phyloP scores from a whole-genome alignment of 2,329 filamentous ascomycete genomes.

The Erysiphe neolycopersici region DNA sequence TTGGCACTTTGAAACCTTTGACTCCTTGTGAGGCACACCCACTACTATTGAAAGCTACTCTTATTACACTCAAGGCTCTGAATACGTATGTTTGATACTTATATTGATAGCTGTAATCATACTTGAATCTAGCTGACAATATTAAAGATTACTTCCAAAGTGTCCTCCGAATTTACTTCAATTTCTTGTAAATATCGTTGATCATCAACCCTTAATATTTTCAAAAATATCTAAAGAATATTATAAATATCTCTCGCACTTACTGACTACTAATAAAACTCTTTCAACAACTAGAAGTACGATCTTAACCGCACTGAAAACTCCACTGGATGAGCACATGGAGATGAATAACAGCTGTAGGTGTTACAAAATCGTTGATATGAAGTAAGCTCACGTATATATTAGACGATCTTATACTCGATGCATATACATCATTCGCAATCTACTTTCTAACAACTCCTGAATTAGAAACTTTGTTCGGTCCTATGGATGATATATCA shows the following conservation, averaged over 20 bases:
- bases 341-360: slow-evolving; percentile 3
- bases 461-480: slow-evolving; percentile 6
- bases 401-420: slow-evolving; percentile 4
- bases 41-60: slow-evolving; percentile 6
- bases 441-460: slow-evolving; percentile 12
- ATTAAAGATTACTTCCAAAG: slow-evolving; percentile 4
- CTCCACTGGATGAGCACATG: slow-evolving; percentile 5
- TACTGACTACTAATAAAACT: slow-evolving; percentile 2
- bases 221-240: slow-evolving; percentile 9
- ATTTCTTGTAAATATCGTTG: slow-evolving; percentile 8
- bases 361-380: not conserved
- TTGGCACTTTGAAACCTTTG: slow-evolving; percentile 15
- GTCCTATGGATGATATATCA: slow-evolving; percentile 8
- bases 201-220: slow-evolving; percentile 6
- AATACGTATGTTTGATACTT: slow-evolving; percentile 6
- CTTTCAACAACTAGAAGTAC: slow-evolving; percentile 3
- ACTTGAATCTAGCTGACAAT: slow-evolving; percentile 2
- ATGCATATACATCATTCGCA: slow-evolving; percentile 11
- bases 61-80: slow-evolving; percentile 8
- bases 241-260: slow-evolving; percentile 10
- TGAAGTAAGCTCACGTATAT: slow-evolving; percentile 1
- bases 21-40: slow-evolving; percentile 5
- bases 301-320: slow-evolving; percentile 7
- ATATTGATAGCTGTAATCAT: not conserved
- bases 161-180: slow-evolving; percentile 5